Conservation (phyloP, 2,329 filamentous ascomycete genomes). For the Botryotinia narcissicola region DNA sequence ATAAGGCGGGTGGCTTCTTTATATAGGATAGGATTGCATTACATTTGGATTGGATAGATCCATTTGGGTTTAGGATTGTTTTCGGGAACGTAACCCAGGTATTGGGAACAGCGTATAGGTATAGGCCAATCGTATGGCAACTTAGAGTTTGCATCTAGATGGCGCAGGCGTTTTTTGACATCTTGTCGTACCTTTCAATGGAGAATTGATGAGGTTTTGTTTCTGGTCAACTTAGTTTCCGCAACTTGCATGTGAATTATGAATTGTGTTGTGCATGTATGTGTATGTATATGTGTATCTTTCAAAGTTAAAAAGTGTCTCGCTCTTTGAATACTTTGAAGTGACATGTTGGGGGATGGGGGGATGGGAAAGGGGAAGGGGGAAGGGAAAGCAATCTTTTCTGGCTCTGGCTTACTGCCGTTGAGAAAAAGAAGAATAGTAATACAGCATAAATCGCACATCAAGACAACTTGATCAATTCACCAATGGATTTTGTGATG, state of each 20-base stretch:
- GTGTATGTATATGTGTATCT: background rate
- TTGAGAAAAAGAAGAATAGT: no score
- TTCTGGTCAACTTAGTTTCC: background rate
- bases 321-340: background rate
- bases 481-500: background rate
- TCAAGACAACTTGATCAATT: no score
- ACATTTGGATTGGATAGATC: background rate
- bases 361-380: background rate
- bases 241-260: background rate
- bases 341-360: background rate
- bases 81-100: background rate
- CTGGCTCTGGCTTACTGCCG: background rate
- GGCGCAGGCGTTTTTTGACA: conserved; percentile 9
- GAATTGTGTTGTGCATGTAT: background rate
- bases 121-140: background rate
- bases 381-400: background rate
- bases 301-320: no score
- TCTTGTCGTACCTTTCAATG: background rate
- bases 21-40: background rate
- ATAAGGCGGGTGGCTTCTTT: background rate
- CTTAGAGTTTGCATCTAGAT: conserved; percentile 6
- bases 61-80: background rate
- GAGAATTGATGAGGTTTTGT: background rate
- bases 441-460: no score
- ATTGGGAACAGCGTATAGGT: background rate